Conservation (phyloP, 129 eudicot genomes). For the Lonicera japonica region DNA sequence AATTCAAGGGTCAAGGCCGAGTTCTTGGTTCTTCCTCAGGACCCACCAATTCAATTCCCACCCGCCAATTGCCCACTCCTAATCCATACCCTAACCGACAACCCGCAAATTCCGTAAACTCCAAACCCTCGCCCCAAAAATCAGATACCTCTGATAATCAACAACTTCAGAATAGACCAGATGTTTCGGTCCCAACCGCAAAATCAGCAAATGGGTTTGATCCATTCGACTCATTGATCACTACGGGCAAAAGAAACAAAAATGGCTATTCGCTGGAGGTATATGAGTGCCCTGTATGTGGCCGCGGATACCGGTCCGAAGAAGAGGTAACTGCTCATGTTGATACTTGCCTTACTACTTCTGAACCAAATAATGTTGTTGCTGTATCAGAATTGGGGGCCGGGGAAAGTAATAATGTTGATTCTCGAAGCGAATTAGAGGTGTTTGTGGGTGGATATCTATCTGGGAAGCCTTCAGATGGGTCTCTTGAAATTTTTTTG, state of each 20-base stretch:
- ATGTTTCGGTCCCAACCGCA: background rate
- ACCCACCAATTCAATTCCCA: constrained; percentile 19
- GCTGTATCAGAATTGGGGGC: constrained; percentile 14
- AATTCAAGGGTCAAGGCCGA: constrained; percentile 86
- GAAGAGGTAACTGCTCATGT: constrained; percentile 75
- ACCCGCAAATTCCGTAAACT: constrained; percentile 4
- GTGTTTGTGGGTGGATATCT: constrained; percentile 46
- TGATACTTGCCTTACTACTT: constrained; percentile 46
- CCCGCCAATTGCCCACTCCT: constrained; percentile 14
- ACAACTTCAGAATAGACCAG: constrained; percentile 9
- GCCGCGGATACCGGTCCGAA: constrained; percentile 50
- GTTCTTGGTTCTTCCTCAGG: constrained; percentile 62
- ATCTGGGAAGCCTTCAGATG: constrained; percentile 71
- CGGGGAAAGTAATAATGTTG: constrained; percentile 3
- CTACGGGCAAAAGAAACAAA: constrained; percentile 67
- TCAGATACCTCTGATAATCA: constrained; percentile 6
- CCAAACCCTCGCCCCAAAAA: constrained; percentile 21
- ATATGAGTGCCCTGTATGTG: constrained; percentile 86
- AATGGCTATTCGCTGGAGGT: constrained; percentile 72
- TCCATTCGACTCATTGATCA: constrained; percentile 68
- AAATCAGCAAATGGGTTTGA: constrained; percentile 59
- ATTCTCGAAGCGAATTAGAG: constrained; percentile 33
- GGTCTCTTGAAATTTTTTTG: constrained; percentile 50
- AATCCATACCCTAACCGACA: too few species aligned
- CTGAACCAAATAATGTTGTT: background rate